Percentiles rank a stretch among this genome's conserved stretches.
phyloP scores from a whole-genome alignment of 345 rosid genomes.

The Punica granatum region DNA sequence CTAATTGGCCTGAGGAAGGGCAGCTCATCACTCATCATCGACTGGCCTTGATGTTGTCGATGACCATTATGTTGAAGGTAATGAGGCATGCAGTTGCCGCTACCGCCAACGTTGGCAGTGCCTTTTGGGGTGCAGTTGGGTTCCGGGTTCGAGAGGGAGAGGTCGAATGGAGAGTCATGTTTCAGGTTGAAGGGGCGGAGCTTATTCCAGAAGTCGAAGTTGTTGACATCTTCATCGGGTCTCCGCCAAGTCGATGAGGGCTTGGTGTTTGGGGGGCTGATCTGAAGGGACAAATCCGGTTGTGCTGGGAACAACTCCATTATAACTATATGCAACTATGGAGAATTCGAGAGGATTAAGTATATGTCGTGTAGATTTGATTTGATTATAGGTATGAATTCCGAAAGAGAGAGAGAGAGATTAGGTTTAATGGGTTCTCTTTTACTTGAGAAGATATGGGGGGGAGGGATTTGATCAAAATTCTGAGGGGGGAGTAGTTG shows the following conservation, averaged over 20 bases:
- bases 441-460: slow-evolving; percentile 7
- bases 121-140: background rate
- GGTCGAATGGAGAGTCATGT: background rate
- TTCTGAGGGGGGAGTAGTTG: slow-evolving; percentile 22
- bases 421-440: no score
- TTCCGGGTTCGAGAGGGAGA: background rate
- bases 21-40: slow-evolving; percentile 41
- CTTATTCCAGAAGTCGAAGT: slow-evolving; percentile 39
- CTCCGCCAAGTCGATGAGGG: slow-evolving; percentile 58
- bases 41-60: slow-evolving; percentile 24
- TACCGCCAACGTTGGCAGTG: background rate
- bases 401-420: background rate
- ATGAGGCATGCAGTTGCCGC: slow-evolving; percentile 5
- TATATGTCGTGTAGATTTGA: background rate
- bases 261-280: slow-evolving; percentile 64
- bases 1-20: slow-evolving; percentile 72
- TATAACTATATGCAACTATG: background rate
- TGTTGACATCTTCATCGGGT: slow-evolving; percentile 31
- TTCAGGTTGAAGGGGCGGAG: background rate
- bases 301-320: slow-evolving; percentile 84
- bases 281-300: slow-evolving; percentile 63
- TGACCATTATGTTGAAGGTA: slow-evolving; percentile 14
- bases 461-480: slow-evolving; percentile 18
- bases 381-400: background rate
- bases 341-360: background rate